Base-by-base conservation (phyloP, 1,139 yeast species). In the Saccharomyces hybrid region DNA sequence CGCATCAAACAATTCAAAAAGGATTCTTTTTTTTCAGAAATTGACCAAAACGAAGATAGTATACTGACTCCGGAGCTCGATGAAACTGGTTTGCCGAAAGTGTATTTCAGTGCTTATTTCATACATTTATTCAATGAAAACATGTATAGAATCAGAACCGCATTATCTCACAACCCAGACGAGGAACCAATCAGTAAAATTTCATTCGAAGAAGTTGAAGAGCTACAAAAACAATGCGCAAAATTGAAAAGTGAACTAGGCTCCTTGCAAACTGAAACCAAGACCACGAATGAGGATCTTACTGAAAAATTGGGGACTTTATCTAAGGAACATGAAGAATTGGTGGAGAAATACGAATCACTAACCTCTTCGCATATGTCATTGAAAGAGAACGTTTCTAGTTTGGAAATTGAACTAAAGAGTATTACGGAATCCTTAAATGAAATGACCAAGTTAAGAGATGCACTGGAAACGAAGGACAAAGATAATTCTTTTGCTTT, bases 81-180 rank as follows among this genome's bases (percentile, higher is more conserved):
- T 65, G 84, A 82, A 2, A 83, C 96, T 1, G 99, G 99, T 1
- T 75, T 91, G 44, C 99, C 98, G 0, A 81, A 82, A 55, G 88
- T 91, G 1, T 89, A 79, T 61, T 85, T 93, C 64, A 86, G 84
- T 59, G 65, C 79, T 0, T 72, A 76, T 2, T 89, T 88, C 64
- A 84, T 88, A 3, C 74, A 74, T 4, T 71, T 89, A 54, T 72
- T 93, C 51, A 85, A 83, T 60, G 95, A 85, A 7, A 87, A 88
- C 63, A 82, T 79, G 59, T 72, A 80, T 16, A 76, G 96, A 54
- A 81, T 93, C 41, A 80, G 79, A 57, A 78, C 84, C 51, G 84
- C 96, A 0, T 73, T 93, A 46, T 83, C 83, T 51, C 86, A 84
- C 60, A 89, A 83, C 63, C 96, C 98, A 0, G 73, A 76, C 6